Conservation (phyloP, 768 basidiomycete genomes). For the Rhodosporidiobolus odoratus region DNA sequence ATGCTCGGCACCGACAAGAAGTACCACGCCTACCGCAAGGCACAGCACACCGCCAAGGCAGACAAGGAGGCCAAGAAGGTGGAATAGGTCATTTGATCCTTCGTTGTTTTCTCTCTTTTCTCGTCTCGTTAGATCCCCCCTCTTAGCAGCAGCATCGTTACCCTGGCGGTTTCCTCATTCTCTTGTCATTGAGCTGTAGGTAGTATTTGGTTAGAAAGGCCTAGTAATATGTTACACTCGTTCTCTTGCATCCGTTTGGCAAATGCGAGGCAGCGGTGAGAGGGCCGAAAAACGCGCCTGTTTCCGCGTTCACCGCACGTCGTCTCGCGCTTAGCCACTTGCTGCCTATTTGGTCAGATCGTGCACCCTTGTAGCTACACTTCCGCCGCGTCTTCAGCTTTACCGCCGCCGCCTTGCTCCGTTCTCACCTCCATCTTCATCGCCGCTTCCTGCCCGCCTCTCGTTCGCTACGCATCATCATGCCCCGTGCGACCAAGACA, state of each 20-base stretch:
- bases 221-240: too few species aligned
- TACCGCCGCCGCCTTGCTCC: not conserved
- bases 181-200: not conserved
- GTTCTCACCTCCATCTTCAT: not conserved
- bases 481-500: not conserved
- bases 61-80: not conserved
- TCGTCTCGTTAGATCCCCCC: not conserved
- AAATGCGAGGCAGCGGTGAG: too few species aligned
- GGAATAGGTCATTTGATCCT: not conserved
- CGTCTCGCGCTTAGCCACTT: too few species aligned
- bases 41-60: conserved; percentile 46
- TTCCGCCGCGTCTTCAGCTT: not conserved
- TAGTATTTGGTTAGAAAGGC: too few species aligned
- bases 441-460: not conserved
- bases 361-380: too few species aligned
- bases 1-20: conserved; percentile 84
- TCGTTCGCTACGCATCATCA: not conserved
- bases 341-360: too few species aligned
- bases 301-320: too few species aligned
- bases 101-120: not conserved
- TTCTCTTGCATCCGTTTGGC: too few species aligned
- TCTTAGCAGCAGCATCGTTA: too few species aligned
- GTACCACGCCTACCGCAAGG: conserved; percentile 73
- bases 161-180: not conserved
- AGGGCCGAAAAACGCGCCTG: too few species aligned